These are phyloP conservation scores for Lentinus tigrinus DNA, from an alignment of 768 basidiomycete genomes.

Conservation along the genomic window DNA sequence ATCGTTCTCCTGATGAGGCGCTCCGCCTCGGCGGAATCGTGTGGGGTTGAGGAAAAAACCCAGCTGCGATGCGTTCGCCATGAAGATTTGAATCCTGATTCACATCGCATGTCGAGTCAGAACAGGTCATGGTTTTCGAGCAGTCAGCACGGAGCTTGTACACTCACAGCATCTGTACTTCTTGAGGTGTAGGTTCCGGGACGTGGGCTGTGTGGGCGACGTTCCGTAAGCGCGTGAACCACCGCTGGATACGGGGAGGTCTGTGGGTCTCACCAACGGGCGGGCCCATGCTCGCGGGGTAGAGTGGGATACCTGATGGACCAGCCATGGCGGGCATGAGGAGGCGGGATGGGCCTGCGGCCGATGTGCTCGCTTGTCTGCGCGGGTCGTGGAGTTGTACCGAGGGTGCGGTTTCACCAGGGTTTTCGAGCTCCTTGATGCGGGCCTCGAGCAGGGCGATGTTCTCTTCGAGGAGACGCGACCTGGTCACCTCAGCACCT, in stretches of 20 bases:
- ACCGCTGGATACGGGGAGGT: background rate
- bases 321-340: background rate
- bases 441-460: conserved; percentile 57
- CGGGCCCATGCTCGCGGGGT: background rate
- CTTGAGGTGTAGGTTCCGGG: conserved; percentile 7
- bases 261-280: background rate
- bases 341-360: background rate
- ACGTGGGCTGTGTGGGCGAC: background rate
- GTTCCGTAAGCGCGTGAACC: background rate
- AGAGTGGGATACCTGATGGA: background rate
- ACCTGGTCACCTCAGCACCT: conserved; percentile 58
- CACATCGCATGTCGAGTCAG: background rate
- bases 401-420: conserved; percentile 25
- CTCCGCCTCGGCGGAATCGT: conserved; percentile 38
- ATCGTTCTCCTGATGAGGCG: conserved; percentile 29
- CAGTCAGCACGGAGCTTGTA: background rate
- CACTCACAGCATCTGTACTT: conserved; percentile 13
- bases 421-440: conserved; percentile 35
- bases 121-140: background rate
- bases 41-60: conserved; percentile 63
- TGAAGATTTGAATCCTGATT: conserved; percentile 56
- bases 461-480: conserved; percentile 61
- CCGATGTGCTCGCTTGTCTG: background rate
- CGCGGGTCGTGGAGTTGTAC: conserved; percentile 18
- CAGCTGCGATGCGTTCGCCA: conserved; percentile 55